Base-by-base conservation (phyloP, 1,139 yeast genomes). In the Scheffersomyces cryptocercus region DNA sequence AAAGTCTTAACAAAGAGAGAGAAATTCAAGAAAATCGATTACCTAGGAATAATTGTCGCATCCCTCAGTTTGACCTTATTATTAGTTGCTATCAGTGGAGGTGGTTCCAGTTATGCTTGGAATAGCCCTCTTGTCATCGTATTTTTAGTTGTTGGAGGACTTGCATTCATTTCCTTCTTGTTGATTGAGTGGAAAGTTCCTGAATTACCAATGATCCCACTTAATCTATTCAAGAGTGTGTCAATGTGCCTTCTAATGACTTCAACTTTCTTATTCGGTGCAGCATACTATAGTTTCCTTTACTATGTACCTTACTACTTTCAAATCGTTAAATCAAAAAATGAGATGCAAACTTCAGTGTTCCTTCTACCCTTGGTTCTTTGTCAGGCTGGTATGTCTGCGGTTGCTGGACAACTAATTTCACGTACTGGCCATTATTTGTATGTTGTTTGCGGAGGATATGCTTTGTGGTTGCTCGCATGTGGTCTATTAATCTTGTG, bases 171-270 rank as follows among this genome's bases (percentile, higher is more conserved):
- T 1, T 56, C 53, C 0, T 81, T 81, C 46, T 38, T 80, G 1
- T 34, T 75, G 5, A 62, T 75, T n/a, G 85, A 81, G 54, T 67
- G 74, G 67, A 78, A 70, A 47, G 38, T 75, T 3, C 75, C 85
- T 0, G 65, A 58, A 42, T 59, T 81, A 15, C 85, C 86, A 8
- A 76, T 81, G 77, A 65, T 81, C 32, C 84, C 84, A n/a, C 59
- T 79, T 37, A 54, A 69, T 31, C 55, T 79, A 32, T 79, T 78
- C 60, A 69, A 58, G 39, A 58, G 58, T 38, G 61, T 66, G 3
- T 65, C 75, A 20, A 64, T 78, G 41, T 61, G 75, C 32, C 49
- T 75, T 12, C 59, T 81, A 35, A 60, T 80, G 28, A 37, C 62
- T 1, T 74, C 77, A 44, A 73, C 73, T 45, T 67, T 80, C 47